A percentile compares a stretch with the other conserved stretches of the same genome.
These are phyloP conservation scores for Allium fistulosum DNA, from an alignment of 106 monocot species.

Conservation along the genomic window DNA sequence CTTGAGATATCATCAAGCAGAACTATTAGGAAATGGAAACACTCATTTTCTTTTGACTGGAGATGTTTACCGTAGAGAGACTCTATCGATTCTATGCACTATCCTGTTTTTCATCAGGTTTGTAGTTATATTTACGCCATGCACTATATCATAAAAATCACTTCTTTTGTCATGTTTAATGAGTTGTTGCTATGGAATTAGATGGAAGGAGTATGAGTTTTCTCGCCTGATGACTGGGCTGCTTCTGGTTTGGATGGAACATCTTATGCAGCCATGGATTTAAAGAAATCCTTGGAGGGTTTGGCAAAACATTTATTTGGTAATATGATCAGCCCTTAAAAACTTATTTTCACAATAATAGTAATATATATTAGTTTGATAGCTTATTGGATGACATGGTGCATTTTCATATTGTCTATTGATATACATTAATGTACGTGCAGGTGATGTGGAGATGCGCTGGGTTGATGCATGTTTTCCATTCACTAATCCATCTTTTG, in stretches of 20 bases:
- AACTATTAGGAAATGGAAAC: constrained; percentile 67
- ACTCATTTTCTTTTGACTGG: constrained; percentile 89
- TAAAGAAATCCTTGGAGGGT: constrained; percentile 90
- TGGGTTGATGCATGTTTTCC: constrained; percentile 99
- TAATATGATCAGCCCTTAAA: constrained; percentile 16
- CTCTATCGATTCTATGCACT: constrained; percentile 91
- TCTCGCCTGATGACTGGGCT: constrained; percentile 67
- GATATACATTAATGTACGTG: background rate
- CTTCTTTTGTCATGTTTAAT: too few species aligned
- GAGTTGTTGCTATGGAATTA: constrained; percentile 11
- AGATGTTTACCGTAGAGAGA: constrained; percentile 98
- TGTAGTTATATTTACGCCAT: too few species aligned
- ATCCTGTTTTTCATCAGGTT: constrained; percentile 99
- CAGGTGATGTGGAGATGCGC: constrained; percentile 97
- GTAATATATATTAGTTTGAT: too few species aligned
- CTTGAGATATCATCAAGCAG: constrained; percentile 94
- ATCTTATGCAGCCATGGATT: constrained; percentile 72
- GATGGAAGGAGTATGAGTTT: constrained; percentile 98
- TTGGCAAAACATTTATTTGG: constrained; percentile 91
- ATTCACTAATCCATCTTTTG: constrained; percentile 97
- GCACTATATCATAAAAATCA: too few species aligned
- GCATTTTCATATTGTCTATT: background rate
- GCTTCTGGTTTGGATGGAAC: constrained; percentile 70
- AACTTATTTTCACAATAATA: constrained; percentile 3
- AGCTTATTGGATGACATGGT: too few species aligned